phyloP scores from a whole-genome alignment of 495 filamentous ascomycete genomes.

The Podospora bellae-mahoneyi region DNA sequence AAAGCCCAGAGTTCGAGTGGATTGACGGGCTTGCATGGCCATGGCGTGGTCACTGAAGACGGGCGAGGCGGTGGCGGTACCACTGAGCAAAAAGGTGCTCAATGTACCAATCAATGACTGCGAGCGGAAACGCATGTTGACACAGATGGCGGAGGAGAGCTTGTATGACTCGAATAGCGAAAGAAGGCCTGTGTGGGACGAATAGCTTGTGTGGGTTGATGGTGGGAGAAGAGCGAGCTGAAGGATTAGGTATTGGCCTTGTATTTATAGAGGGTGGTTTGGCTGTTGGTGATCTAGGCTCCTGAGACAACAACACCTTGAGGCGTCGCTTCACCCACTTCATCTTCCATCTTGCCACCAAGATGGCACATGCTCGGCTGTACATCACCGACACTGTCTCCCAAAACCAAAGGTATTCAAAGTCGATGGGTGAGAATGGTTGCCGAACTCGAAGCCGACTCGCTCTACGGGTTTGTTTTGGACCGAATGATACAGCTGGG shows the following conservation, averaged over 20 bases:
- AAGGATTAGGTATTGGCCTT: neutral
- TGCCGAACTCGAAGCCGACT: neutral
- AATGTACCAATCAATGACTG: neutral
- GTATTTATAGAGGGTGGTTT: neutral
- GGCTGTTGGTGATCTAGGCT: neutral
- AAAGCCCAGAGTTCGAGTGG: constrained; percentile 26
- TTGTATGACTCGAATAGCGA: too few relatives aligned
- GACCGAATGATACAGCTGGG: neutral
- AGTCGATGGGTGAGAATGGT: neutral
- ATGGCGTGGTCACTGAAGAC: neutral
- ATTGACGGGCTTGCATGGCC: neutral
- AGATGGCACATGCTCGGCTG: too few relatives aligned
- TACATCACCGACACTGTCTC: neutral
- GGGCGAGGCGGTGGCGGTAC: neutral
- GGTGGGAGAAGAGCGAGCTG: neutral
- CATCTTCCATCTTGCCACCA: too few relatives aligned
- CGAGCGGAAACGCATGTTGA: neutral
- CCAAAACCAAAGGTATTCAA: neutral
- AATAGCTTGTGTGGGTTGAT: neutral
- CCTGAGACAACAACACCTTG: neutral
- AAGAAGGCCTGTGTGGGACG: too few relatives aligned
- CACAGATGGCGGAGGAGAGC: too few relatives aligned
- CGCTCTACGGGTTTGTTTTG: neutral
- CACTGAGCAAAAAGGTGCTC: neutral
- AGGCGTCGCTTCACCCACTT: too few relatives aligned